These are phyloP conservation scores for Lactarius tabidus DNA, from an alignment of 768 basidiomycete genomes.

Conservation along the genomic window DNA sequence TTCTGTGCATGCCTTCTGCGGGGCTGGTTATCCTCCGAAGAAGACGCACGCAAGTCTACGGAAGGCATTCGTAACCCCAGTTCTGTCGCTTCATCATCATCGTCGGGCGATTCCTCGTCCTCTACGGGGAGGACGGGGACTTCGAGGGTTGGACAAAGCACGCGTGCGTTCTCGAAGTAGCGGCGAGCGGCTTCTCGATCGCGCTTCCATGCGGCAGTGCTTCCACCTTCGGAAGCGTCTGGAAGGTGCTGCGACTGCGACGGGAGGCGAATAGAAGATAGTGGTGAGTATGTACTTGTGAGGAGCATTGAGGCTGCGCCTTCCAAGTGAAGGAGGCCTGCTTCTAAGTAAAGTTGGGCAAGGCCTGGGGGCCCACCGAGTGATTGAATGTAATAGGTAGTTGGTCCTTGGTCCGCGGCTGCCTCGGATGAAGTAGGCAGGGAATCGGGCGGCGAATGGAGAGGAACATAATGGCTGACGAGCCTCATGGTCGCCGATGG, in stretches of 20 bases:
- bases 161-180: constrained; percentile 68
- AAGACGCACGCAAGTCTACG: constrained; percentile 40
- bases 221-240: constrained; percentile 36
- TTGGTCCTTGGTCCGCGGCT: constrained; percentile 47
- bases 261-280: constrained; percentile 76
- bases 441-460: constrained; percentile 37
- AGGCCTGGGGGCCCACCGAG: constrained; percentile 65
- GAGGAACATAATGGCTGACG: constrained; percentile 66
- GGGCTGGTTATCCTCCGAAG: constrained; percentile 27
- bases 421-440: constrained; percentile 31
- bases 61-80: constrained; percentile 65
- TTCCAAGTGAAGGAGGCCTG: constrained; percentile 77
- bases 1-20: constrained; percentile 26
- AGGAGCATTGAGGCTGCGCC: constrained; percentile 70
- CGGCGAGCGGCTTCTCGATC: constrained; percentile 67
- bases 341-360: constrained; percentile 73
- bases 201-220: constrained; percentile 67
- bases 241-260: constrained; percentile 17
- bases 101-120: constrained; percentile 28
- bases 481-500: constrained; percentile 77
- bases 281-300: constrained; percentile 67
- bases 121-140: constrained; percentile 63
- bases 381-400: constrained; percentile 58
- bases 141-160: constrained; percentile 58
- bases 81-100: constrained; percentile 27